Evolutionary conservation across 169 alveolate species (phyloP), one percentile per base, ranked within the genome.

Genomic region (Gregarina niphandrodes): DNA sequence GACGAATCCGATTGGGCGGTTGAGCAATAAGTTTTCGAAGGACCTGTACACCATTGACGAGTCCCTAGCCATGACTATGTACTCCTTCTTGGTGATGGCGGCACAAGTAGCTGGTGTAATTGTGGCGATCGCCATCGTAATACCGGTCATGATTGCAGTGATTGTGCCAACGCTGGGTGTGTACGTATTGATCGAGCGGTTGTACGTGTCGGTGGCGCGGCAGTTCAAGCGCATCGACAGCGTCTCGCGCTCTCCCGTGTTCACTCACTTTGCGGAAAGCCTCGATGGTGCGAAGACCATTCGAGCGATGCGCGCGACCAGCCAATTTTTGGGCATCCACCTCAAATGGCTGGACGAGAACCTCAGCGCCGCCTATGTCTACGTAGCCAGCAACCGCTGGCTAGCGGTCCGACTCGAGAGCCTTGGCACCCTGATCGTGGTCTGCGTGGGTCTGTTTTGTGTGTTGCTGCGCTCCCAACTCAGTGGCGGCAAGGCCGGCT

Each of bases 1-100:
- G 41, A 34, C 59, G 13, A 69, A 73, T 9, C 79, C 80, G 0
- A 34, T 59, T 19, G 87, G 84, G 4, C 54, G 80, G 0, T 37
- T 73, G 21, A 44, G 69, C 24, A 73, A 69, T 20, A 63, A 84
- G 18, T 70, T 76, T 52, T 42, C 80, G 12, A 45, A 50, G 42
- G 81, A 67, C 37, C 30, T 54, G 0, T 23, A 38, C 29, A 37
- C 32, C 11, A 28, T 60, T 11, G 77, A 67, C 45, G 67, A 21
- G 29, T 9, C 31, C 28, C 39, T 50, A 0, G 45, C 44, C 9
- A 9, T 38, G 18, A 23, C 40, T 21, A 19, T 26, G 18, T 19
- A 21, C 28, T 24, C 38, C 20, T 49, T 21, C 31, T 0, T 7
- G 11, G 17, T 11, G 32, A 36, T 19, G 24, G 18, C 38, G 15